Conservation (phyloP, 192 early-diverging fungal genomes). For the Backusella macrospora region DNA sequence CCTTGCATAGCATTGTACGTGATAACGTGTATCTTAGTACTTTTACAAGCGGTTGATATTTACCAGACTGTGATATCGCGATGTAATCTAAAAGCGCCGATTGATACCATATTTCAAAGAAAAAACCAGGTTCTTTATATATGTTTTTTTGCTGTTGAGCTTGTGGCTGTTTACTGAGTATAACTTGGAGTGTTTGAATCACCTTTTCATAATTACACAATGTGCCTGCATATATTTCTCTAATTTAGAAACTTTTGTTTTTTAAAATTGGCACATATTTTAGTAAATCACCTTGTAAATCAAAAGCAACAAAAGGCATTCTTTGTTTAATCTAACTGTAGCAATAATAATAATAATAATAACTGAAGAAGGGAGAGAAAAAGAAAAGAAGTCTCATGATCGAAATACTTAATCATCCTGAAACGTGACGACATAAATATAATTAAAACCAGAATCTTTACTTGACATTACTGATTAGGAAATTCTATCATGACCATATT, state of each 20-base stretch:
- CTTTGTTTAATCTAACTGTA: not conserved
- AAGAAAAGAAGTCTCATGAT: not conserved
- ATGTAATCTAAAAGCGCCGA: conserved; percentile 1
- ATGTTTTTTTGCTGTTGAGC: not conserved
- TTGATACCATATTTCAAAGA: not conserved
- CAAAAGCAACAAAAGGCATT: conserved; percentile 11
- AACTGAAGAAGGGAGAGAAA: no score
- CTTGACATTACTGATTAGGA: no score
- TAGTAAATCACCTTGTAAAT: conserved; percentile 3
- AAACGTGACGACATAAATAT: no score
- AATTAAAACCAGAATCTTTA: no score
- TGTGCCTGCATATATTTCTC: not conserved
- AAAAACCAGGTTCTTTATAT: not conserved
- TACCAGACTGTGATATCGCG: conserved; percentile 5
- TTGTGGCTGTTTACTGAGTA: not conserved
- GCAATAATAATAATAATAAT: not conserved
- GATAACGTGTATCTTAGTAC: not conserved
- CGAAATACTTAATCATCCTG: no score
- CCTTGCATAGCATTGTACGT: not conserved
- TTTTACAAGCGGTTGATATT: not conserved
- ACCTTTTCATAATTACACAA: conserved; percentile 11
- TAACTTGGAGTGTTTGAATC: not conserved
- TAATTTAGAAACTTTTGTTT: not conserved
- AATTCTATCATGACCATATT: no score
- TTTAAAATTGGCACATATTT: not conserved